Conservation (phyloP, 2,329 filamentous ascomycete genomes). For the Chaetomium sp. region DNA sequence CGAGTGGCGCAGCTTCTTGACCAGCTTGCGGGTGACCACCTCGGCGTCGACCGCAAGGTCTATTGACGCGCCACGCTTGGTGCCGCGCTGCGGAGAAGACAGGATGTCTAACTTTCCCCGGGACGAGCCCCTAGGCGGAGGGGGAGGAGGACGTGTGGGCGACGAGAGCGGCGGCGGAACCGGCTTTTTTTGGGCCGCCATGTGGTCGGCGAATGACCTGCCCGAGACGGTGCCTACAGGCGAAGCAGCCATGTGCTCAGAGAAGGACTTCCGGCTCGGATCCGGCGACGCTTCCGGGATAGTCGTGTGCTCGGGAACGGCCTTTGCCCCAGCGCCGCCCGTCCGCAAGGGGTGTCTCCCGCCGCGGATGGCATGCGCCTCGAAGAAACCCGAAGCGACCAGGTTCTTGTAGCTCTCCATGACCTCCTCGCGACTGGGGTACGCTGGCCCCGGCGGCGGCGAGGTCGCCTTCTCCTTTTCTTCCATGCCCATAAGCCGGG, state of each 20-base stretch:
- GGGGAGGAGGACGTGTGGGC: slow-evolving; percentile 18
- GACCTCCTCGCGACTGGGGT: slow-evolving; percentile 52
- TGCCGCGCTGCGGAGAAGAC: slow-evolving; percentile 46
- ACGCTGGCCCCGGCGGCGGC: slow-evolving; percentile 20
- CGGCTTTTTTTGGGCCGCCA: slow-evolving; percentile 26
- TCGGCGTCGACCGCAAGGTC: slow-evolving; percentile 34
- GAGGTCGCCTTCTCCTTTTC: slow-evolving; percentile 6
- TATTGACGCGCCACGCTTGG: slow-evolving; percentile 48
- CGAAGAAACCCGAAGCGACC: slow-evolving; percentile 61
- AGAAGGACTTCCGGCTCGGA: slow-evolving; percentile 10
- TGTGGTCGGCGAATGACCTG: slow-evolving; percentile 24
- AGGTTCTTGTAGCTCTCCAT: slow-evolving; percentile 59
- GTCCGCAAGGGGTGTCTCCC: slow-evolving; percentile 48
- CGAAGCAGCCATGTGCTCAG: slow-evolving; percentile 16
- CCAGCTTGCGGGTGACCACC: slow-evolving; percentile 42
- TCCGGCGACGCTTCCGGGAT: not conserved
- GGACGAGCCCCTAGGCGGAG: slow-evolving; percentile 20
- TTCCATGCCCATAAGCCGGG: not conserved
- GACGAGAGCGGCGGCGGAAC: slow-evolving; percentile 1
- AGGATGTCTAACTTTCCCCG: slow-evolving; percentile 12
- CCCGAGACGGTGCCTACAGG: not conserved
- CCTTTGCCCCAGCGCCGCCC: slow-evolving; percentile 5
- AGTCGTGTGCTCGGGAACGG: slow-evolving; percentile 20
- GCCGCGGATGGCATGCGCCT: slow-evolving; percentile 59
- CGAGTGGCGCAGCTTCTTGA: slow-evolving; percentile 58